Evolutionary conservation across 2,329 filamentous ascomycete species (phyloP).

Genomic region (Alternaria ethzedia): DNA sequence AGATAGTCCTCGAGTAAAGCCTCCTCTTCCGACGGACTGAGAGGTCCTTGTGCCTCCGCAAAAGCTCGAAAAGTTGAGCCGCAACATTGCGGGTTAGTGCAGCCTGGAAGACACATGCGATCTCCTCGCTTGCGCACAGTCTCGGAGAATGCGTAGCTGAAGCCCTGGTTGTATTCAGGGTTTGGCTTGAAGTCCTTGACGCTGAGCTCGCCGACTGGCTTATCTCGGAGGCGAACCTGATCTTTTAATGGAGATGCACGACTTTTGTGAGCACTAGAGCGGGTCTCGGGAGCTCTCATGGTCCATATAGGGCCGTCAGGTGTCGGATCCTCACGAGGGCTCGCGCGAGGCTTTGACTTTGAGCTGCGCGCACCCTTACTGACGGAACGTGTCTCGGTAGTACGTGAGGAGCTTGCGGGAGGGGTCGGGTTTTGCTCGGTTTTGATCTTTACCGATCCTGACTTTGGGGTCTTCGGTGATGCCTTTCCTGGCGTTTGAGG

Average conservation of each 20-base stretch:
- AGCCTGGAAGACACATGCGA: slow-evolving; percentile 74
- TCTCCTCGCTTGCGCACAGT: slow-evolving; percentile 74
- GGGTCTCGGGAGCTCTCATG: slow-evolving; percentile 22
- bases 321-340: slow-evolving; percentile 10
- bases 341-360: slow-evolving; percentile 3
- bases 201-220: slow-evolving; percentile 63
- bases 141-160: slow-evolving; percentile 75
- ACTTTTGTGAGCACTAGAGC: slow-evolving; percentile 12
- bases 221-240: slow-evolving; percentile 55
- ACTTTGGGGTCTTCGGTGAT: slow-evolving; percentile 11
- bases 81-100: slow-evolving; percentile 77
- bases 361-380: neutral
- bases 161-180: slow-evolving; percentile 71
- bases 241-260: slow-evolving; percentile 7
- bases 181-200: slow-evolving; percentile 85
- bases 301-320: slow-evolving; percentile 33
- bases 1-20: slow-evolving; percentile 62
- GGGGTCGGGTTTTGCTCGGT: slow-evolving; percentile 22
- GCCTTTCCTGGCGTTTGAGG: slow-evolving; percentile 21
- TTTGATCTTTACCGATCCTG: slow-evolving; percentile 19
- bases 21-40: slow-evolving; percentile 46
- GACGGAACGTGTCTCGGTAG: slow-evolving; percentile 7
- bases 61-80: slow-evolving; percentile 73
- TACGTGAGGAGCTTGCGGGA: slow-evolving; percentile 9
- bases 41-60: slow-evolving; percentile 53